phyloP scores from a whole-genome alignment of 495 filamentous ascomycete genomes.

The Lentithecium fluviatile region DNA sequence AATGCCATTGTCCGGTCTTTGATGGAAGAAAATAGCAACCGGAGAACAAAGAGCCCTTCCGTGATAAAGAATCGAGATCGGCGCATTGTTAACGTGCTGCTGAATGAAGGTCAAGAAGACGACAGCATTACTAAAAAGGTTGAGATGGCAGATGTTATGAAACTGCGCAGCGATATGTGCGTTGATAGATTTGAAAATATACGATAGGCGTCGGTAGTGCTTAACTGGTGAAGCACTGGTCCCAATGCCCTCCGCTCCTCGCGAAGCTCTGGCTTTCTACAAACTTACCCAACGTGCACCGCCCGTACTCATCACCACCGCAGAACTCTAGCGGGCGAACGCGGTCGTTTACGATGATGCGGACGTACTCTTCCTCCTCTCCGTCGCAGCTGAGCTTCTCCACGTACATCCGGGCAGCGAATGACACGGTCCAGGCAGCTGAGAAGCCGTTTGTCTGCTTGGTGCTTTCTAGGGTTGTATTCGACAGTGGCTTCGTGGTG shows the following conservation, averaged over 20 bases:
- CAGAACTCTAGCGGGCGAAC: conserved; percentile 71
- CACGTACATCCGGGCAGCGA: conserved; percentile 72
- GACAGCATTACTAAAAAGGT: too few species aligned
- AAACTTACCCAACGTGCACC: conserved; percentile 65
- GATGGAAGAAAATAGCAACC: background rate
- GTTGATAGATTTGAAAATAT: too few species aligned
- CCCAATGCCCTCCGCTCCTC: conserved; percentile 67
- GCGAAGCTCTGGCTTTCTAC: conserved; percentile 72
- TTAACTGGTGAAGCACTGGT: conserved; percentile 48
- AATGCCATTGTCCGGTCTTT: too few species aligned
- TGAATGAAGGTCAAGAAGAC: too few species aligned
- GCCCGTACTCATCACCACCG: conserved; percentile 61
- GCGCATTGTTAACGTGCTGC: too few species aligned
- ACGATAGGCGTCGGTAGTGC: background rate
- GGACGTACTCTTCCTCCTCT: conserved; percentile 58
- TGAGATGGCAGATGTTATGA: too few species aligned
- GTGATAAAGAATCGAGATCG: too few species aligned
- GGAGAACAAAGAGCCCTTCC: background rate
- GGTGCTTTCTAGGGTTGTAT: conserved; percentile 49
- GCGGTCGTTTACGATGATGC: conserved; percentile 77
- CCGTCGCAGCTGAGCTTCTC: conserved; percentile 75
- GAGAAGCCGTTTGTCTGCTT: conserved; percentile 58
- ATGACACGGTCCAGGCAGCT: conserved; percentile 74
- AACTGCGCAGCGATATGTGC: too few species aligned
- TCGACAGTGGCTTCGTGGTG: conserved; percentile 50